These are phyloP conservation scores for Bidens hawaiensis DNA, from an alignment of 140 eudicot genomes.

Conservation along the genomic window DNA sequence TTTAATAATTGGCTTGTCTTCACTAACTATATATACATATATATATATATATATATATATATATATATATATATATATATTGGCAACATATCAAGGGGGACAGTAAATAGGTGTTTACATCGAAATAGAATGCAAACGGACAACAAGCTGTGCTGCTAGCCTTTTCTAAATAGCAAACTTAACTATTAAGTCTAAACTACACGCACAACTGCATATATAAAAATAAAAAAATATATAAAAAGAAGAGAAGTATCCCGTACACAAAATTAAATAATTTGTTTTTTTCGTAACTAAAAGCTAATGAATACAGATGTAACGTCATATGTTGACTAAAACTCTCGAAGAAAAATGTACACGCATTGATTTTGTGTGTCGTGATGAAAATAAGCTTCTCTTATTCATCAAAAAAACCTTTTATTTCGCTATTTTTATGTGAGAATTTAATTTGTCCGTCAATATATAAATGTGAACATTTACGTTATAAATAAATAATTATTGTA, in stretches of 20 bases:
- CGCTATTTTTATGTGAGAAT: neutral
- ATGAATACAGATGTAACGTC: neutral
- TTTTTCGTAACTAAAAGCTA: neutral
- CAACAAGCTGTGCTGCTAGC: no score
- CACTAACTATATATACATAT: no score
- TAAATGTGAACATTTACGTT: neutral
- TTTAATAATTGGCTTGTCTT: no score
- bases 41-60: no score
- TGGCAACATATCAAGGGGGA: no score
- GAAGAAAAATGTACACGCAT: neutral
- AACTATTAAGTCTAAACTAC: no score
- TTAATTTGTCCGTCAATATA: neutral
- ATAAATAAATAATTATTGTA: neutral
- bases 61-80: no score
- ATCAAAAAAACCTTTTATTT: neutral
- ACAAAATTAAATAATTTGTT: neutral
- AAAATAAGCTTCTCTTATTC: neutral
- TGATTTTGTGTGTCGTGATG: neutral
- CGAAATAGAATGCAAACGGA: no score
- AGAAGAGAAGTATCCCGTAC: neutral
- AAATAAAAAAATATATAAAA: no score
- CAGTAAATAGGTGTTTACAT: no score
- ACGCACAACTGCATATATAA: no score
- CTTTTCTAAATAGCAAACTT: no score
- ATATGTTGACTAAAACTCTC: neutral